Base-by-base conservation (phyloP, 2,329 filamentous ascomycete genomes). In the Cercospora sp. region DNA sequence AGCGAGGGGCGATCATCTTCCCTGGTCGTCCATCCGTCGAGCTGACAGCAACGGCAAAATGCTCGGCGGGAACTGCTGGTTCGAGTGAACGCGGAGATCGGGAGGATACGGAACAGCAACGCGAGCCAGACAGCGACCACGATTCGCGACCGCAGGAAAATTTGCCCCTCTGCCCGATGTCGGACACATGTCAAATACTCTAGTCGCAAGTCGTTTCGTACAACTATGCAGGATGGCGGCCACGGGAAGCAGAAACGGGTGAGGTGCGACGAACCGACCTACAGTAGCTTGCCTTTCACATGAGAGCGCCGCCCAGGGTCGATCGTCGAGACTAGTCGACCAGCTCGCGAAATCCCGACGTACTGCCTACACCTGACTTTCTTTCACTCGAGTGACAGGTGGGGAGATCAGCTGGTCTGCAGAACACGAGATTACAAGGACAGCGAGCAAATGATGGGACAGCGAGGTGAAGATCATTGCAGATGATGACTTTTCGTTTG, bases 41-140 rank as follows among this genome's bases (percentile, higher is more conserved):
- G 45, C 45, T 12, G 42, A 23, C 42, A 10, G 42, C n/a, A 23
- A 26, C 65, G 65, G 65, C 30, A 48, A 53, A 63, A 42, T 60
- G 61, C 55, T 64, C 65, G 61, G 61, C 65, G 60, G 20, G 13
- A 39, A 42, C n/a, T 63, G 55, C n/a, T 55, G 60, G 42, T 64
- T n/a, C 20, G 39, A 51, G 28, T 28, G 20, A 36, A 12, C 42
- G 28, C 28, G 31, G 30, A 28, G n/a, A 39, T 64, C 65, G 65
- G 65, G 45, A 63, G 61, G 60, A 67, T 13, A 36, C 65, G 65
- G 66, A 59, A 65, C 42, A 48, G 13, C 1, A 26, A 10, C n/a
- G 18, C 7, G 20, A n/a, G 42, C 30, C 18, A 53, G 16, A 63
- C 48, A 16, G 36, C 9, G 7, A n/a, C 28, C n/a, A 36, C 48